Conservation (phyloP, 1,284 basidiomycete genomes). For the Leccinum griseonigrum region DNA sequence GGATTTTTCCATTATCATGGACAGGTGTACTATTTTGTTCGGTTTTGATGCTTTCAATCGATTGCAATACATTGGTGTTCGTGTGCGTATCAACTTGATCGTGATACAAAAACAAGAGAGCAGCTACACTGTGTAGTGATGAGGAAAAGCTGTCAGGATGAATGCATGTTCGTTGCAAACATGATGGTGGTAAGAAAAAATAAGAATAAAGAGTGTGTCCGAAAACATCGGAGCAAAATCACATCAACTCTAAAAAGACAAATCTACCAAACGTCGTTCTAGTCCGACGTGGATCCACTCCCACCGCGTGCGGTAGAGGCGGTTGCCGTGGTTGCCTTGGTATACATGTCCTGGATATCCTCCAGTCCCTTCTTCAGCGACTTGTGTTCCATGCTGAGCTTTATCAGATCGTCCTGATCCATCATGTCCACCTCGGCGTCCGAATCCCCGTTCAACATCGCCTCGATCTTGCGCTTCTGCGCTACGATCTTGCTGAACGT, state of each 20-base stretch:
- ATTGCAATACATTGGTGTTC: not conserved
- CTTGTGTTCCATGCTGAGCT: constrained; percentile 42
- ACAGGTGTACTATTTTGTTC: too few relatives aligned
- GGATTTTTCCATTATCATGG: too few relatives aligned
- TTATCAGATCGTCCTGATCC: constrained; percentile 49
- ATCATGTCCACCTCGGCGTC: constrained; percentile 43
- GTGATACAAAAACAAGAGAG: not conserved
- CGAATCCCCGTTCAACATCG: constrained; percentile 35
- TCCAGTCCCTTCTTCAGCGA: constrained; percentile 46
- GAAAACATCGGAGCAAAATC: not conserved
- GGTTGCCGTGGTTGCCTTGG: constrained; percentile 10
- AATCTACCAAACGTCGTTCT: not conserved
- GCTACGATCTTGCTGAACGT: constrained; percentile 44
- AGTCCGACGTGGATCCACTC: constrained; percentile 11
- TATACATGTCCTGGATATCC: constrained; percentile 41
- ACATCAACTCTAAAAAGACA: not conserved
- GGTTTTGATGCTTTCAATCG: not conserved
- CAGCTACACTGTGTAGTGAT: not conserved
- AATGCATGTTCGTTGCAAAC: not conserved
- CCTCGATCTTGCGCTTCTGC: constrained; percentile 47
- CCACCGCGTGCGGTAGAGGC: not conserved
- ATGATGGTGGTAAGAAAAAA: too few relatives aligned
- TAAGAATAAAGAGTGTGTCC: not conserved
- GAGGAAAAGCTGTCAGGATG: not conserved
- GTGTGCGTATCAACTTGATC: not conserved